A percentile compares a stretch with the other conserved stretches of the same genome.
Evolutionary conservation across 1,139 yeast species (phyloP).

Genomic region (Yamadazyma oceani): DNA sequence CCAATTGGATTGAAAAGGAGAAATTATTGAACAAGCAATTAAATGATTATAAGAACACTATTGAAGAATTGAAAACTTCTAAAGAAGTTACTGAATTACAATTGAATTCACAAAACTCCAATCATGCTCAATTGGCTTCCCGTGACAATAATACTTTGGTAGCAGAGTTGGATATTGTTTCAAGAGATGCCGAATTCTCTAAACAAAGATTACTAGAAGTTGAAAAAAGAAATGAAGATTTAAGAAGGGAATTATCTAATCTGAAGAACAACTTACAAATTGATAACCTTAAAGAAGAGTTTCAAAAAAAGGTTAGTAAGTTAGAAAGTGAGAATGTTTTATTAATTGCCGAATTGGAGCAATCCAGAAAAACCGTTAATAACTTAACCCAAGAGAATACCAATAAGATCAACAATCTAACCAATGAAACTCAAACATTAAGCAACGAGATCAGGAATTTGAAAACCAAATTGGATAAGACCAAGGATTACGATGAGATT

Average conservation of each 20-base stretch:
- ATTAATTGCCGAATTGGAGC: slow-evolving; percentile 63
- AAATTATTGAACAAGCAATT: slow-evolving; percentile 43
- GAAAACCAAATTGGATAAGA: slow-evolving; percentile 44
- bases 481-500: slow-evolving; percentile 72
- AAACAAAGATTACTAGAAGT: slow-evolving; percentile 68
- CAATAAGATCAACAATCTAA: slow-evolving; percentile 31
- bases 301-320: slow-evolving; percentile 46
- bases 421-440: slow-evolving; percentile 50
- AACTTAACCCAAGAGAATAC: slow-evolving; percentile 35
- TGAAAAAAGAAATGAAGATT: slow-evolving; percentile 74
- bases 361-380: slow-evolving; percentile 37
- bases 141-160: slow-evolving; percentile 24
- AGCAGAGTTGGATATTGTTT: slow-evolving; percentile 63
- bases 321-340: slow-evolving; percentile 68
- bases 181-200: slow-evolving; percentile 73
- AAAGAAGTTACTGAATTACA: slow-evolving; percentile 55
- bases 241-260: slow-evolving; percentile 63
- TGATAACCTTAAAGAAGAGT: slow-evolving; percentile 32
- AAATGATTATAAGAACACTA: slow-evolving; percentile 46
- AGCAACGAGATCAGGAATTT: slow-evolving; percentile 51
- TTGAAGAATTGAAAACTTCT: slow-evolving; percentile 55
- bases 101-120: slow-evolving; percentile 27
- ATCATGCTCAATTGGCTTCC: slow-evolving; percentile 29
- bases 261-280: slow-evolving; percentile 46
- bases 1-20: slow-evolving; percentile 59